Conservation (phyloP, 306 rosid species). For the Vigna reflexopilosa region DNA sequence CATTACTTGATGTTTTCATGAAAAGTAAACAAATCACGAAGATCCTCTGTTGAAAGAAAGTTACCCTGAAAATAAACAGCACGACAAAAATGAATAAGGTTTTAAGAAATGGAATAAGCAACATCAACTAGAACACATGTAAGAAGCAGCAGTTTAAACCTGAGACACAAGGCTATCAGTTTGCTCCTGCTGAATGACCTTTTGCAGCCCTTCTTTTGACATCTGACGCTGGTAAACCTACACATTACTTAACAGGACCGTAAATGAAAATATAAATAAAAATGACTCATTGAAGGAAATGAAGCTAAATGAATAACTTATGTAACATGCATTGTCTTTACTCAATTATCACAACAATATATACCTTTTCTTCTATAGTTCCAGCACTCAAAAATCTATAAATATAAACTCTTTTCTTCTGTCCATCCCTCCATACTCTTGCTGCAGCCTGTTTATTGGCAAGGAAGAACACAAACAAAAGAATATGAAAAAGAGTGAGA, state of each 20-base stretch:
- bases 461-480: slow-evolving; percentile 40
- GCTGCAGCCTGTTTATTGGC: slow-evolving; percentile 84
- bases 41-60: slow-evolving; percentile 84
- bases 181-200: slow-evolving; percentile 91
- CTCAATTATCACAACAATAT: slow-evolving; percentile 41
- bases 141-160: slow-evolving; percentile 55
- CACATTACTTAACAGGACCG: slow-evolving; percentile 26
- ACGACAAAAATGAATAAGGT: slow-evolving; percentile 19
- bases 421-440: slow-evolving; percentile 99
- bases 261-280: slow-evolving; percentile 19
- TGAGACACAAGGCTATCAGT: slow-evolving; percentile 61
- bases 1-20: slow-evolving; percentile 76
- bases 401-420: slow-evolving; percentile 94
- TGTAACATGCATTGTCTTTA: slow-evolving; percentile 24
- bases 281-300: slow-evolving; percentile 30
- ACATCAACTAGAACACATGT: slow-evolving; percentile 35
- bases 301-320: slow-evolving; percentile 38
- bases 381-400: slow-evolving; percentile 93
- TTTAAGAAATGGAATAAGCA: slow-evolving; percentile 40
- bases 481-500: not conserved
- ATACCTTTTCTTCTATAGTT: slow-evolving; percentile 96
- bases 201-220: slow-evolving; percentile 99
- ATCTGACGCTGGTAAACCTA: slow-evolving; percentile 99
- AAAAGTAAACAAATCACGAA: slow-evolving; percentile 88
- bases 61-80: slow-evolving; percentile 64